A percentile compares a stretch with the other conserved stretches of the same genome.
These are phyloP conservation scores for Myriosclerotinia duriaeana DNA, from an alignment of 2,329 filamentous ascomycete species.

Conservation along the genomic window DNA sequence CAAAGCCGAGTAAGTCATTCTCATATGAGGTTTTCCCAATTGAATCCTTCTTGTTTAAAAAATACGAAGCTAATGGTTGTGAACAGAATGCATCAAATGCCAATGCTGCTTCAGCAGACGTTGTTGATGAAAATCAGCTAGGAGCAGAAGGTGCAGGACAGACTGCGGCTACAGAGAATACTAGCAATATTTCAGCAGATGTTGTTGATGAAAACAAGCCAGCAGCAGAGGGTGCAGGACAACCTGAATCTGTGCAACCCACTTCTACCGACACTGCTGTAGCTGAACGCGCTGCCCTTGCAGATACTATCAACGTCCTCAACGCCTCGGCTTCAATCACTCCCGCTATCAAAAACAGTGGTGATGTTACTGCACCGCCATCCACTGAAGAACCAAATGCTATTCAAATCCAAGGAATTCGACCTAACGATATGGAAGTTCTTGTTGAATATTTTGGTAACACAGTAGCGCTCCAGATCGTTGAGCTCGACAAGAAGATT, in stretches of 20 bases:
- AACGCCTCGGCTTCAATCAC: not conserved
- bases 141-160: not conserved
- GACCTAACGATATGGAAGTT: constrained; percentile 46
- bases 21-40: not conserved
- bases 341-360: not conserved
- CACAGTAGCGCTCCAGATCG: constrained; percentile 49
- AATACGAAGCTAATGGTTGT: not conserved
- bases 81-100: constrained; percentile 7
- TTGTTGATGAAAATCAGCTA: constrained; percentile 3
- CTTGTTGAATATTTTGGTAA: constrained; percentile 52
- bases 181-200: not conserved
- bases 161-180: not conserved
- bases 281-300: not conserved
- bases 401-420: constrained; percentile 39
- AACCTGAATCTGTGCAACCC: not conserved
- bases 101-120: not conserved
- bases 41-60: not conserved
- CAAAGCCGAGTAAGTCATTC: constrained; percentile 1
- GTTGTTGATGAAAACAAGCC: constrained; percentile 16
- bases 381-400: not conserved
- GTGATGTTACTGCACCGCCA: constrained; percentile 8
- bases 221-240: not conserved
- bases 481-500: constrained; percentile 56
- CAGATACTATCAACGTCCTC: not conserved
- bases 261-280: not conserved